These are phyloP conservation scores for Handroanthus guayacan DNA, from an alignment of 257 asterid genomes.

Conservation along the genomic window DNA sequence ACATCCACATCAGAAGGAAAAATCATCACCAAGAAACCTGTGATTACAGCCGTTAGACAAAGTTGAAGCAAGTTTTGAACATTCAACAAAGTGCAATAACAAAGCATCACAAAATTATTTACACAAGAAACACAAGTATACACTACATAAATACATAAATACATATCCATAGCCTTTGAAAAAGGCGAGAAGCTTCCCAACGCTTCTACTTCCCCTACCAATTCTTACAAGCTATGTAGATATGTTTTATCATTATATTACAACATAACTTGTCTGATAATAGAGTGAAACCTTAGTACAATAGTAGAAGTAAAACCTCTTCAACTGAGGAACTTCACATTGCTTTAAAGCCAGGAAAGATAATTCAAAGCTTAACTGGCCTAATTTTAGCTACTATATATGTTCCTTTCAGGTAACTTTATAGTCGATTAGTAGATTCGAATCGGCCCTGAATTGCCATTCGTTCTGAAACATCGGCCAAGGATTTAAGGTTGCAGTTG, in stretches of 20 bases:
- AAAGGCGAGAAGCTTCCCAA: neutral
- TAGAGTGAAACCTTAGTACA: neutral
- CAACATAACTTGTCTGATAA: too few species aligned
- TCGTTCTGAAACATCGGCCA: constrained; percentile 81
- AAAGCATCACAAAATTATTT: constrained; percentile 1
- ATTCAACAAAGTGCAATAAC: neutral
- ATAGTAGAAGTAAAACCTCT: neutral
- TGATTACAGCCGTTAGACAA: neutral
- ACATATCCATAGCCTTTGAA: neutral
- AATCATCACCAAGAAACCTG: neutral
- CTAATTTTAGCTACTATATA: neutral
- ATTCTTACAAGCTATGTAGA: constrained; percentile 21
- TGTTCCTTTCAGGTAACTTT: neutral
- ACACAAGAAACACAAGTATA: neutral
- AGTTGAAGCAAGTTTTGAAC: neutral
- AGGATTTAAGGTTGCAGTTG: constrained; percentile 82
- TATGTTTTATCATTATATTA: too few species aligned
- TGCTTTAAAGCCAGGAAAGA: neutral
- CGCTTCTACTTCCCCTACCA: constrained; percentile 3
- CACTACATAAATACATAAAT: neutral
- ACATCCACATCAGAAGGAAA: neutral
- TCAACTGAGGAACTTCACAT: too few species aligned
- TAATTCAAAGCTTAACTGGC: neutral
- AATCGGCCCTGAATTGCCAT: constrained; percentile 61
- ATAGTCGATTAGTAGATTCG: neutral